Evolutionary conservation across 2,329 filamentous ascomycete species (phyloP).

Genomic region (Microcera coccophila): DNA sequence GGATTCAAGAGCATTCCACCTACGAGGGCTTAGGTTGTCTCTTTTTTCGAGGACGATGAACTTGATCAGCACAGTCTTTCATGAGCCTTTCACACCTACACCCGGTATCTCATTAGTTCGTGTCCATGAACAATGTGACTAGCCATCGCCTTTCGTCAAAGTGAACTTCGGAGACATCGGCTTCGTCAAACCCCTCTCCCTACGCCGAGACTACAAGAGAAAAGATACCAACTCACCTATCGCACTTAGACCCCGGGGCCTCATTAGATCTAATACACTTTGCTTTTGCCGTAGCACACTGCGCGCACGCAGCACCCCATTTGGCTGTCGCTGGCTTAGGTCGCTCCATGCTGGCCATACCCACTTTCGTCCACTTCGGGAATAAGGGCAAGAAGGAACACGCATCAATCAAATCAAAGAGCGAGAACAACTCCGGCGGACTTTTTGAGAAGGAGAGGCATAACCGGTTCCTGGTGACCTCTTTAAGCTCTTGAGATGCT

Average conservation of each 20-base stretch:
- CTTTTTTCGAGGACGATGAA: slow-evolving; percentile 50
- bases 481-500: slow-evolving; percentile 4
- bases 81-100: slow-evolving; percentile 45
- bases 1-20: no score
- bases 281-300: slow-evolving; percentile 48
- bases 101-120: slow-evolving; percentile 3
- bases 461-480: slow-evolving; percentile 2
- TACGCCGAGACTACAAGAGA: no score
- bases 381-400: slow-evolving; percentile 4
- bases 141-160: no score
- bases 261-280: slow-evolving; percentile 46
- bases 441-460: slow-evolving; percentile 11
- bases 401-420: slow-evolving; percentile 9
- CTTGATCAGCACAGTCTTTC: slow-evolving; percentile 45
- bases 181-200: no score
- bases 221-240: slow-evolving; percentile 35
- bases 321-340: slow-evolving; percentile 36
- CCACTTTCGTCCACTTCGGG: slow-evolving; percentile 2
- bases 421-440: slow-evolving; percentile 25
- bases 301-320: slow-evolving; percentile 49
- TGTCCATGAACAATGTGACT: not conserved
- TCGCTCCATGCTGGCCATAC: slow-evolving; percentile 14
- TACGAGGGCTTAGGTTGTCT: slow-evolving; percentile 49
- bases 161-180: no score
- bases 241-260: slow-evolving; percentile 40